phyloP scores from a whole-genome alignment of 257 asterid genomes.

The Hygrophila difformis region DNA sequence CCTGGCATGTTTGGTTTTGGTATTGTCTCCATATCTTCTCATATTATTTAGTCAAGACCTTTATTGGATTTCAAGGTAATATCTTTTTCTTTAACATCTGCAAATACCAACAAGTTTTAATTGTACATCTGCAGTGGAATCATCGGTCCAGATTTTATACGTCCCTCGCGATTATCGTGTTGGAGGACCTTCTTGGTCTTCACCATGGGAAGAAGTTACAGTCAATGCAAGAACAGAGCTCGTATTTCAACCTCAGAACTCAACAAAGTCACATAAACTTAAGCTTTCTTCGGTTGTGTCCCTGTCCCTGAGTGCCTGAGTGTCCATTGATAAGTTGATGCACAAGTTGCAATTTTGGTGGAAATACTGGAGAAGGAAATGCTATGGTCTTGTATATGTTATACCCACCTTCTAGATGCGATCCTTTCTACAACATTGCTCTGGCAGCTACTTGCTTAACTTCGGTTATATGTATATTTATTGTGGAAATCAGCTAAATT shows the following conservation, averaged over 20 bases:
- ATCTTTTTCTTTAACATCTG: neutral
- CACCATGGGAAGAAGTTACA: conserved; percentile 61
- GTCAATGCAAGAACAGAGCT: conserved; percentile 76
- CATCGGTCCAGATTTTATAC: conserved; percentile 63
- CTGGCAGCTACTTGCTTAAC: too few species aligned
- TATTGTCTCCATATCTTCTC: conserved; percentile 20
- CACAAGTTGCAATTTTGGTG: too few species aligned
- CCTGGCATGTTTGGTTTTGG: conserved; percentile 94
- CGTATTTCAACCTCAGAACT: conserved; percentile 56
- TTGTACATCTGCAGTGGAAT: conserved; percentile 42
- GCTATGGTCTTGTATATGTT: too few species aligned
- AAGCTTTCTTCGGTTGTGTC: conserved; percentile 69
- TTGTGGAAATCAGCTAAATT: too few species aligned
- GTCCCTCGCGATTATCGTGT: conserved; percentile 66
- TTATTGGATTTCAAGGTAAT: neutral
- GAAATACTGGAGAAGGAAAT: too few species aligned
- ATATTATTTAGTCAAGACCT: neutral
- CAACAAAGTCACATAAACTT: conserved; percentile 49
- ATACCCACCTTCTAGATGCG: too few species aligned
- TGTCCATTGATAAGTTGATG: too few species aligned
- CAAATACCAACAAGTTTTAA: conserved; percentile 7
- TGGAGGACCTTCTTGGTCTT: conserved; percentile 36
- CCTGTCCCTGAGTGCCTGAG: conserved; percentile 76
- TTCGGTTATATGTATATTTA: too few species aligned
- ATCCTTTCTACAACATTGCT: too few species aligned